Percentiles rank a stretch among this genome's conserved stretches.
phyloP scores from a whole-genome alignment of 306 rosid genomes.

The Bauhinia variegata region DNA sequence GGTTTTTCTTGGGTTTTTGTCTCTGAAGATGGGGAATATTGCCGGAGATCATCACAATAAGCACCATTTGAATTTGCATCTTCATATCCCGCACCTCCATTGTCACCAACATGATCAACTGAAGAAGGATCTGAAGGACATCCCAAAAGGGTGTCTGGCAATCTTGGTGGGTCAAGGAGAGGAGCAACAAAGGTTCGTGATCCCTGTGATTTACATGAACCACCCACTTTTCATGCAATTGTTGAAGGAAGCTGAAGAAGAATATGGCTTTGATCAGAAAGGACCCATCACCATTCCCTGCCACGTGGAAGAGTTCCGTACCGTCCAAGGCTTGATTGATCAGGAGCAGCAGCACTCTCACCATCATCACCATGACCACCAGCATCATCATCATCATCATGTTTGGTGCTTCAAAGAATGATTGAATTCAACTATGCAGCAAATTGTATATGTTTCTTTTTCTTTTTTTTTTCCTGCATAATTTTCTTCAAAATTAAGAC shows the following conservation, averaged over 20 bases:
- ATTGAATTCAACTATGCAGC: neutral
- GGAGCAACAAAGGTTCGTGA: slow-evolving; percentile 72
- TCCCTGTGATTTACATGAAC: slow-evolving; percentile 83
- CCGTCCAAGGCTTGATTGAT: slow-evolving; percentile 69
- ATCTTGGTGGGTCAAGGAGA: slow-evolving; percentile 78
- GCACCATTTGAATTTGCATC: slow-evolving; percentile 53
- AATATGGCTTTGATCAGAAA: slow-evolving; percentile 78
- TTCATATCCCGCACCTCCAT: slow-evolving; percentile 58
- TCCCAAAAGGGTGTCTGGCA: slow-evolving; percentile 85
- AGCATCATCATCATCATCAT: slow-evolving; percentile 48
- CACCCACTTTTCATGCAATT: slow-evolving; percentile 81
- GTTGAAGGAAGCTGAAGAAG: slow-evolving; percentile 82
- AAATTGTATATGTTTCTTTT: slow-evolving; percentile 15
- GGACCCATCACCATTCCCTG: slow-evolving; percentile 93
- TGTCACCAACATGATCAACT: slow-evolving; percentile 42
- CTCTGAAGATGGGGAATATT: slow-evolving; percentile 49
- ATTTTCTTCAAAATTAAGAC: slow-evolving; percentile 16
- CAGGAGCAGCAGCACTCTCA: slow-evolving; percentile 50
- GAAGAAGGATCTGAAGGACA: slow-evolving; percentile 51
- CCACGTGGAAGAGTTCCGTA: slow-evolving; percentile 73
- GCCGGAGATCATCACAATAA: slow-evolving; percentile 29
- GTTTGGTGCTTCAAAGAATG: slow-evolving; percentile 78
- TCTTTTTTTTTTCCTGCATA: neutral
- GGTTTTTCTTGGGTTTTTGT: slow-evolving; percentile 16
- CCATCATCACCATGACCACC: slow-evolving; percentile 27